Conservation (phyloP, 2,329 filamentous ascomycete species). For the Penicillium sp. region DNA sequence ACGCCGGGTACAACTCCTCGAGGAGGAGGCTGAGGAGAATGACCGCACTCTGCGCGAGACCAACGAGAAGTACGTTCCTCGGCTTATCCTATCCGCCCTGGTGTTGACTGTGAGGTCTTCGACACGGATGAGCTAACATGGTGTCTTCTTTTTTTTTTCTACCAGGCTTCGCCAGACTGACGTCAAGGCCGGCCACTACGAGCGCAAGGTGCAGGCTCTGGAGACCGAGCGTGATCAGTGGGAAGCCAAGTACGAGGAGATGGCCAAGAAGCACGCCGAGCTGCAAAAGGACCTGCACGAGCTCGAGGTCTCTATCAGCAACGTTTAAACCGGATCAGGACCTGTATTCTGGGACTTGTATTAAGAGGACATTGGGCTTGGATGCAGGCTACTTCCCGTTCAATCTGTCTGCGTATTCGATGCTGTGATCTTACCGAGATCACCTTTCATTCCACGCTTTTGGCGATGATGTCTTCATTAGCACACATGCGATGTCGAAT, state of each 20-base stretch:
- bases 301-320: slow-evolving; percentile 85
- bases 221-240: slow-evolving; percentile 87
- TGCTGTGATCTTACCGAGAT: slow-evolving; percentile 23
- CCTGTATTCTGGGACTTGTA: slow-evolving; percentile 26
- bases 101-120: slow-evolving; percentile 2
- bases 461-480: slow-evolving; percentile 16
- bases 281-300: slow-evolving; percentile 88
- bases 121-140: slow-evolving; percentile 9
- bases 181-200: slow-evolving; percentile 97
- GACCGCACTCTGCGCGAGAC: slow-evolving; percentile 95
- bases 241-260: slow-evolving; percentile 98
- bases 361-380: slow-evolving; percentile 25
- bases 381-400: slow-evolving; percentile 21
- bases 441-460: slow-evolving; percentile 13
- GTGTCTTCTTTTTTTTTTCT: too few relatives aligned
- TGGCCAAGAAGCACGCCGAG: slow-evolving; percentile 77
- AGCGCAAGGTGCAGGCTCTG: slow-evolving; percentile 97
- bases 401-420: slow-evolving; percentile 22
- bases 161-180: slow-evolving; percentile 93
- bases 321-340: slow-evolving; percentile 59
- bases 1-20: slow-evolving; percentile 87
- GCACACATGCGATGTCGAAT: slow-evolving; percentile 14
- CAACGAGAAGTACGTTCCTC: slow-evolving; percentile 83
- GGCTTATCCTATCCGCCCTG: not conserved
- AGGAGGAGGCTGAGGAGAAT: slow-evolving; percentile 95